Base-by-base conservation (phyloP, 768 basidiomycete species). In the Boletus subcaerulescens region DNA sequence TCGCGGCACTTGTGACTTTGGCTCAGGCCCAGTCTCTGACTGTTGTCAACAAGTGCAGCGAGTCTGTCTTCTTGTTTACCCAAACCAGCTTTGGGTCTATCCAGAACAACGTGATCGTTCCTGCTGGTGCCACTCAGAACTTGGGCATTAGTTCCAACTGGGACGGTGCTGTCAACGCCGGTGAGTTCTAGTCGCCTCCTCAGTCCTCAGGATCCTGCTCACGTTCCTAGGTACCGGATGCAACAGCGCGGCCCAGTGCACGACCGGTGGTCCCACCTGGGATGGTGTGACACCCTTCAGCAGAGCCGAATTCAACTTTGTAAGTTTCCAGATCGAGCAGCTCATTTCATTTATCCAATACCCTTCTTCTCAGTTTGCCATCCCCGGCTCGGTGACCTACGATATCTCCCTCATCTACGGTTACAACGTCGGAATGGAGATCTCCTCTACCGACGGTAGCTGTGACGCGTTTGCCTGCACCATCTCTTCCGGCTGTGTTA, bases 381-480 rank as follows among this genome's bases (percentile, higher is more conserved):
- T 65, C 13, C 60, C 67, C 2, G 68, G 68, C 7, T 41, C 38
- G 2, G 68, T 69, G 44, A 71, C 70, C 43, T 69, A 69, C 24
- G 70, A 71, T 31, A 71, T 71, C 22, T 71, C 68, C 18, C 60
- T 69, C 47, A 71, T 69, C 53, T 71, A 71, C 11, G 70, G 68
- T 0, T 69, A 69, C 53, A 71, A 71, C 13, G 68, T 71, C 18
- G 68, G 68, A 29, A 69, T 69, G 70, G n/a, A 71, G 46, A 71
- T 69, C 8, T 71, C 67, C 18, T 69, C 70, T 0, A 48, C 65
- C 2, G 65, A 71, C 42, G 0, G 8, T 3, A 38, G 52, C 47
- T 69, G 68, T n/a, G 70, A 70, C 15, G 58, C 55, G 12, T 69
- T 66, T 26, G 68, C 70, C 18, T 69, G 70, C 38, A 69, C 63